A percentile compares a stretch with the other conserved stretches of the same genome.
Evolutionary conservation across 176 grass and related monocot species (phyloP).

Genomic region (Triticum monococcum): DNA sequence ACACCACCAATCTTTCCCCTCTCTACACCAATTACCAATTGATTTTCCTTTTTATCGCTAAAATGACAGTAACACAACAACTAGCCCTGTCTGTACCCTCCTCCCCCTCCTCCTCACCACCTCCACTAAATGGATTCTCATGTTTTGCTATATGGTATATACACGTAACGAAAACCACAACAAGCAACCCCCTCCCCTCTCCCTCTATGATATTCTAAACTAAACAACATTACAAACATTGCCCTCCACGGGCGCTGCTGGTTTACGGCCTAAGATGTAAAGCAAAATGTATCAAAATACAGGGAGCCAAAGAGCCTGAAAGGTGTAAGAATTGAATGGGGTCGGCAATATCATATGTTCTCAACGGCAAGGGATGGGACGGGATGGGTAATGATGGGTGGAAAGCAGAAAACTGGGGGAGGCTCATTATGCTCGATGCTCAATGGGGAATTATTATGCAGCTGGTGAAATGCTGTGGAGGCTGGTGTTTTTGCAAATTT

Average conservation of each 20-base stretch:
- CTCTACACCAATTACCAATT: constrained; percentile 11
- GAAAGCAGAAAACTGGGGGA: constrained; percentile 20
- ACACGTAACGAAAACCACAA: constrained; percentile 51
- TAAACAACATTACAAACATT: constrained; percentile 63
- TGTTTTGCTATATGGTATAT: constrained; percentile 58
- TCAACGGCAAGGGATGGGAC: constrained; percentile 32
- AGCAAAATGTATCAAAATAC: constrained; percentile 46
- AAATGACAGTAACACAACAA: constrained; percentile 18
- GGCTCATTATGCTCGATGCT: constrained; percentile 46
- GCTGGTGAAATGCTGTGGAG: constrained; percentile 41
- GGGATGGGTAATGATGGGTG: constrained; percentile 11
- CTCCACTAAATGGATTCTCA: constrained; percentile 1
- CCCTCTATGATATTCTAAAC: constrained; percentile 47
- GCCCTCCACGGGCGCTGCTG: constrained; percentile 42
- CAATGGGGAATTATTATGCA: constrained; percentile 51
- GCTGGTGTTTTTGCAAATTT: constrained; percentile 40
- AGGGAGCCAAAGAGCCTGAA: constrained; percentile 47
- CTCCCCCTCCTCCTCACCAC: background rate
- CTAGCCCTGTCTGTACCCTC: constrained; percentile 39
- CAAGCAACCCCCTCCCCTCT: background rate
- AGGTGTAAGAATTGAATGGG: constrained; percentile 49
- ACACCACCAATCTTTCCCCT: constrained; percentile 43
- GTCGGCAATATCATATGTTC: constrained; percentile 26
- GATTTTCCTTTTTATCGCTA: constrained; percentile 1
- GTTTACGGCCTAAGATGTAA: constrained; percentile 44